Conservation (phyloP, 2,329 filamentous ascomycete species). For the Cordyceps fumosorosea region DNA sequence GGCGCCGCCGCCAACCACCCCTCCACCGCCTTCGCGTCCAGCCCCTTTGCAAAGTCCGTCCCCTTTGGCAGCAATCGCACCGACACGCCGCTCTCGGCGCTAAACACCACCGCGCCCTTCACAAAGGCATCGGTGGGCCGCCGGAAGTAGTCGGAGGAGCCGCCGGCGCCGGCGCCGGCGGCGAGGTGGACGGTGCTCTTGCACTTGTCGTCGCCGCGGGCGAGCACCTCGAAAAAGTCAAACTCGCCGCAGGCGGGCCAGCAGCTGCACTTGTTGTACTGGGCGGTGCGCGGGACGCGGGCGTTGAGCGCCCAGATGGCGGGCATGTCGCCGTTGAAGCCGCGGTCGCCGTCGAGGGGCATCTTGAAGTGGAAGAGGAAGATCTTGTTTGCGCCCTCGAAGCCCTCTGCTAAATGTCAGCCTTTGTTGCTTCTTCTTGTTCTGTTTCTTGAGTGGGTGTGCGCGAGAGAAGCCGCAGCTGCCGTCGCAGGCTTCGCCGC, state of each 20-base stretch:
- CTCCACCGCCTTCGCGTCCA: constrained; percentile 33
- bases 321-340: constrained; percentile 59
- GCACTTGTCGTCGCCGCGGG: constrained; percentile 55
- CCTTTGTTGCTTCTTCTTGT: no score
- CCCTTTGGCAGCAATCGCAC: constrained; percentile 46
- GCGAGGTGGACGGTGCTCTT: constrained; percentile 66
- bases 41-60: constrained; percentile 33
- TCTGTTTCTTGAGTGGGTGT: no score
- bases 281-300: constrained; percentile 60
- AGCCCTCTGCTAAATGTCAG: constrained; percentile 49
- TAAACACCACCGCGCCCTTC: constrained; percentile 60
- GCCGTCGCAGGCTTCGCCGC: constrained; percentile 34
- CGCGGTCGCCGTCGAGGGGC: constrained; percentile 51
- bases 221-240: constrained; percentile 68
- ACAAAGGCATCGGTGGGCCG: constrained; percentile 54
- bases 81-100: constrained; percentile 43
- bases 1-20: constrained; percentile 23
- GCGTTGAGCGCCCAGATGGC: constrained; percentile 72
- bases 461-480: constrained; percentile 39
- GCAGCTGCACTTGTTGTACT: constrained; percentile 68
- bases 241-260: constrained; percentile 70
- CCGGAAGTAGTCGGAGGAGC: constrained; percentile 64
- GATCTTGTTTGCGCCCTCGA: constrained; percentile 61
- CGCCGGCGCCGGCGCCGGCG: constrained; percentile 57
- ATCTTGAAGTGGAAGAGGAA: constrained; percentile 71